Evolutionary conservation across 441 rosid species (phyloP).

Genomic region (Gossypium aridum): DNA sequence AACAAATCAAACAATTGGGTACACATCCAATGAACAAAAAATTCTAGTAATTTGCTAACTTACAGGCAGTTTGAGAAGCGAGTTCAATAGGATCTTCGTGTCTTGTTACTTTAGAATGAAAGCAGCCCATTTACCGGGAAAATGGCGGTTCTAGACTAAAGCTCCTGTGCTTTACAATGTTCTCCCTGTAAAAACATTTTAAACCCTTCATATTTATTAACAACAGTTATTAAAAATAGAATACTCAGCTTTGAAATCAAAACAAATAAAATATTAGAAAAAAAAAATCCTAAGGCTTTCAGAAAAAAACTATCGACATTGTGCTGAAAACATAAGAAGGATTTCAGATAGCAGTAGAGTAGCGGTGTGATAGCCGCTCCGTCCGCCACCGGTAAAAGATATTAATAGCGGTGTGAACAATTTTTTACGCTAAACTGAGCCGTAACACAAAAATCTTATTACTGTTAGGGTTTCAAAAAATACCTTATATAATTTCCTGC

Average conservation of each 20-base stretch:
- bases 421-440: neutral
- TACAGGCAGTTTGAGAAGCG: constrained; percentile 91
- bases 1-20: neutral
- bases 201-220: constrained; percentile 10
- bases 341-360: neutral
- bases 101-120: constrained; percentile 61
- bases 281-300: neutral
- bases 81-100: constrained; percentile 73
- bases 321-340: neutral
- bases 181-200: constrained; percentile 18
- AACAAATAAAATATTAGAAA: neutral
- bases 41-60: constrained; percentile 19
- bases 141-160: constrained; percentile 8
- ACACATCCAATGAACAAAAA: neutral
- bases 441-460: no score
- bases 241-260: neutral
- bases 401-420: neutral
- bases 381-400: neutral
- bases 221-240: neutral
- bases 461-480: neutral
- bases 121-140: constrained; percentile 87
- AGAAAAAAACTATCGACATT: neutral
- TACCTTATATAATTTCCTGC: neutral
- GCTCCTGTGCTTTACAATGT: constrained; percentile 20
- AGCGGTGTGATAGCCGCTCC: neutral